phyloP scores from a whole-genome alignment of 2,329 filamentous ascomycete species.

The Incumbomyces lentus region DNA sequence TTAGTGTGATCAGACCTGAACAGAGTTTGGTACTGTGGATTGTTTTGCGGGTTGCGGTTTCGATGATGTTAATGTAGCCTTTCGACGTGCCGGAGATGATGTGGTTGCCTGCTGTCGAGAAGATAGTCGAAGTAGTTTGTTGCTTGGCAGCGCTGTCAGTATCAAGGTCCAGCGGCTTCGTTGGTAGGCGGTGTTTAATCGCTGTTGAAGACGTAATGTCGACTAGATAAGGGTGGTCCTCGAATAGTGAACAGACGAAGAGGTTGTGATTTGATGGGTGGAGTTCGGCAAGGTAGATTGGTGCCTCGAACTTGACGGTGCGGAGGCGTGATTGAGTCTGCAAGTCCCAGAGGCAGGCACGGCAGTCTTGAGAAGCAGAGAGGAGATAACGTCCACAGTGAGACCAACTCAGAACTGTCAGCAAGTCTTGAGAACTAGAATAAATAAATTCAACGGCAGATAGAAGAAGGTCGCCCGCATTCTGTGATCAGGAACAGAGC shows the following conservation, averaged over 20 bases:
- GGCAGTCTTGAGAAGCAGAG: constrained; percentile 91
- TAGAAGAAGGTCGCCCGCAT: no score
- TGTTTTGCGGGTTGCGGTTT: constrained; percentile 66
- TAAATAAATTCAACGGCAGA: no score
- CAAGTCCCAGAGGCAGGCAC: constrained; percentile 90
- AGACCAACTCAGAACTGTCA: constrained; percentile 58
- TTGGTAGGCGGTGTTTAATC: constrained; percentile 67
- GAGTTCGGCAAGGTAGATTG: constrained; percentile 90
- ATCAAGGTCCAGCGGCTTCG: constrained; percentile 66
- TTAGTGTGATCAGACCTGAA: constrained; percentile 74
- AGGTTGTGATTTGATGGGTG: constrained; percentile 79
- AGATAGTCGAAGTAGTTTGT: constrained; percentile 85
- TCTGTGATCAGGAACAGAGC: no score
- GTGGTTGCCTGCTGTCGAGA: constrained; percentile 74
- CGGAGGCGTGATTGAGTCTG: constrained; percentile 61
- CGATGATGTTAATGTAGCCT: constrained; percentile 91
- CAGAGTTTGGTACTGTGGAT: constrained; percentile 87
- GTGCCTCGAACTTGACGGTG: constrained; percentile 81
- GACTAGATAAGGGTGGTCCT: constrained; percentile 82
- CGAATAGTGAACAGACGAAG: constrained; percentile 86
- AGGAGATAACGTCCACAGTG: constrained; percentile 81
- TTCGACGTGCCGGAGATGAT: constrained; percentile 90
- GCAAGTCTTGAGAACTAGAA: no score
- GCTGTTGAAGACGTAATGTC: constrained; percentile 62
- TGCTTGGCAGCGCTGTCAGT: constrained; percentile 74